Percentiles rank a stretch among this genome's conserved stretches.
phyloP scores from a whole-genome alignment of 139 green algal species.

The Tetradesmus lagerheimii region DNA sequence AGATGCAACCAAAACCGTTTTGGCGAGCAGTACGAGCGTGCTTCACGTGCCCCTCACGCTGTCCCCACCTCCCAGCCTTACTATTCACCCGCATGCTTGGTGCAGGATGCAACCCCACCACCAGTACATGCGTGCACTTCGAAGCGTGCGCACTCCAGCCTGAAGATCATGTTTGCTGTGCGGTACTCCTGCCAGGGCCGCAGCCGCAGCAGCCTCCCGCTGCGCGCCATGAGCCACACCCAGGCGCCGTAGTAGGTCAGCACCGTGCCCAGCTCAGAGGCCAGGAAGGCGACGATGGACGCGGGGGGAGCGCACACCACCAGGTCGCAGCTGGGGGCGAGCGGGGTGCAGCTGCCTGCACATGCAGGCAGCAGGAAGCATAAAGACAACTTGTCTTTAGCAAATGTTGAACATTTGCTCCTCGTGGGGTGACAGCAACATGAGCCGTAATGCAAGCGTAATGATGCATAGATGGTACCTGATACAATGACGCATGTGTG shows the following conservation, averaged over 20 bases:
- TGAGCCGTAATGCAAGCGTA: too few species aligned
- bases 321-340: neutral
- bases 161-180: constrained; percentile 54
- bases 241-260: constrained; percentile 32
- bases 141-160: constrained; percentile 51
- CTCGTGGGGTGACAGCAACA: too few species aligned
- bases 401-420: too few species aligned
- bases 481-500: too few species aligned
- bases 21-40: too few species aligned
- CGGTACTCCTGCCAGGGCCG: constrained; percentile 53
- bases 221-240: constrained; percentile 34
- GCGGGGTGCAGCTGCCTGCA: neutral
- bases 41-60: too few species aligned
- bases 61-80: too few species aligned
- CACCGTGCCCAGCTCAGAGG: neutral
- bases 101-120: neutral
- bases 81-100: neutral
- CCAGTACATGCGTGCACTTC: too few species aligned
- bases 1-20: too few species aligned
- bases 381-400: too few species aligned
- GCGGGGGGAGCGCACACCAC: neutral
- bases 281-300: neutral
- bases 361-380: neutral
- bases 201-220: constrained; percentile 39
- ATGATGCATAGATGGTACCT: too few species aligned